Conservation (phyloP, 345 rosid genomes). For the Gossypium thurberi region DNA sequence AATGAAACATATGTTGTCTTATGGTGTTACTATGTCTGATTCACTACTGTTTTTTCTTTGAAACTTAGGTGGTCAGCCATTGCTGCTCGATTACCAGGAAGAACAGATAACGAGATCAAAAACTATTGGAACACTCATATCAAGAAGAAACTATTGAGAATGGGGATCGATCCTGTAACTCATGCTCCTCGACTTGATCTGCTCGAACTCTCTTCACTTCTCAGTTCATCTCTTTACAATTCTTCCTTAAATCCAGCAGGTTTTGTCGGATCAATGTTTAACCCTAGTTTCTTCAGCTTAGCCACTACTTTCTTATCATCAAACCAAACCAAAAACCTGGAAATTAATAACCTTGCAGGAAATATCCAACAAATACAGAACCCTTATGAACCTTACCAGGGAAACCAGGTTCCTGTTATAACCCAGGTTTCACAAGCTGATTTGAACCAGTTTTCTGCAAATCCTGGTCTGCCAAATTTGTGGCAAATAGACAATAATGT, state of each 20-base stretch:
- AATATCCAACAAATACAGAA: constrained; percentile 16
- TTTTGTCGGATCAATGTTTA: constrained; percentile 22
- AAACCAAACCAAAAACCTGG: constrained; percentile 15
- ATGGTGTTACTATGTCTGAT: not conserved
- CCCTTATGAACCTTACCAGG: constrained; percentile 18
- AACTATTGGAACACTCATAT: constrained; percentile 90
- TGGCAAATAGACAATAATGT: constrained; percentile 6
- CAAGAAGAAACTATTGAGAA: constrained; percentile 54
- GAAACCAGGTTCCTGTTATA: constrained; percentile 13
- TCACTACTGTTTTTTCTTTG: not conserved
- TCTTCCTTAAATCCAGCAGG: constrained; percentile 28
- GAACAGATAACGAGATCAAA: constrained; percentile 88
- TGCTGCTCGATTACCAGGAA: constrained; percentile 73
- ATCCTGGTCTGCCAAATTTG: constrained; percentile 12
- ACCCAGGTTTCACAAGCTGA: constrained; percentile 10
- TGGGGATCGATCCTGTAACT: constrained; percentile 89
- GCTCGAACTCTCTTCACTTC: constrained; percentile 38
- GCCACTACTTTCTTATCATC: constrained; percentile 20
- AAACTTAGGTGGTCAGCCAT: constrained; percentile 78
- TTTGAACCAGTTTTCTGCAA: constrained; percentile 19
- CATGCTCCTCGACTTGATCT: constrained; percentile 70
- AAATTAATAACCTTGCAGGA: not conserved
- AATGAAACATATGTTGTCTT: not conserved
- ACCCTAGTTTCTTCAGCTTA: constrained; percentile 23
- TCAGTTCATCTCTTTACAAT: constrained; percentile 30